phyloP scores from a whole-genome alignment of 2,329 filamentous ascomycete genomes.

The Arthrobotrys musiformis region DNA sequence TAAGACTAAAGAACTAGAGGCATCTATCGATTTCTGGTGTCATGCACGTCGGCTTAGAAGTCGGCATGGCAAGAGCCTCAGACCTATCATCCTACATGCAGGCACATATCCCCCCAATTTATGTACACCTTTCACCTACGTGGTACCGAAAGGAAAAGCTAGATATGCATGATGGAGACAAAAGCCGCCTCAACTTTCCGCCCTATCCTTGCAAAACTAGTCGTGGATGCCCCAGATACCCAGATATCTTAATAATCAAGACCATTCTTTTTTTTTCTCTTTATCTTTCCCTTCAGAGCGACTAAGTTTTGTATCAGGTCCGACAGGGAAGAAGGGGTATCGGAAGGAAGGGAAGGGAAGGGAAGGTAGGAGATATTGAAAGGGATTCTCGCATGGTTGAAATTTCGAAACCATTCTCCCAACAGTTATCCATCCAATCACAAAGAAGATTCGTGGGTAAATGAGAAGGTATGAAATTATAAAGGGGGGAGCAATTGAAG shows the following conservation, averaged over 20 bases:
- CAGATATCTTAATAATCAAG: no score
- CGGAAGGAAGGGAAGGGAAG: not conserved
- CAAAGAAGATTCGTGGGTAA: conserved; percentile 20
- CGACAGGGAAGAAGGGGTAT: conserved; percentile 3
- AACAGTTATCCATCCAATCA: conserved; percentile 34
- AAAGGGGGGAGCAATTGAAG: conserved; percentile 6
- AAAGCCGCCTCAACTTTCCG: not conserved
- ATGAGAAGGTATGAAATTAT: conserved; percentile 18
- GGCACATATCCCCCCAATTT: not conserved
- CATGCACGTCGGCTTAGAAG: conserved; percentile 17
- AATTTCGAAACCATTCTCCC: conserved; percentile 31
- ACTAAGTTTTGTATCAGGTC: conserved; percentile 16
- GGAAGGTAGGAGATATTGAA: conserved; percentile 1
- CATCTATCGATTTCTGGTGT: no score
- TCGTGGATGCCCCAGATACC: no score
- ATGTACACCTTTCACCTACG: not conserved
- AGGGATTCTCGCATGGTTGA: conserved; percentile 45
- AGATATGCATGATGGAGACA: not conserved
- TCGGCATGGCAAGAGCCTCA: conserved; percentile 42
- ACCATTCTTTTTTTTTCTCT: not conserved
- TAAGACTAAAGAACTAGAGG: not conserved
- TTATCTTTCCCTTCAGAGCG: not conserved
- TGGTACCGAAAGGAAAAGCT: not conserved
- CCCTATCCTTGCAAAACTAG: not conserved
- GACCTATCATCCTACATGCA: not conserved